Conservation (phyloP, 1,139 yeast species). For the Kazachstania sp. region DNA sequence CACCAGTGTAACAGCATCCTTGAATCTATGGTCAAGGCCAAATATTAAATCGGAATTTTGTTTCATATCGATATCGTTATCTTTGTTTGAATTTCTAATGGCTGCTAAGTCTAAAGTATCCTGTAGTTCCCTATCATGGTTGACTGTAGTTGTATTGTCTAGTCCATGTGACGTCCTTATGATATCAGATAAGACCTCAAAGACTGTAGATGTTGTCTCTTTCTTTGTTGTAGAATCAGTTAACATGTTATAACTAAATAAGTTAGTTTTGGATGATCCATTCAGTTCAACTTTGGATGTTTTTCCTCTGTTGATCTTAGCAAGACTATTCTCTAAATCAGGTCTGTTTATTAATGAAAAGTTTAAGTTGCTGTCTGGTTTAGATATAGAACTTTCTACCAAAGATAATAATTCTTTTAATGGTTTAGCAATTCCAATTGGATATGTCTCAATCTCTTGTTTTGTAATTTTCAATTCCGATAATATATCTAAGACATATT, state of each 20-base stretch:
- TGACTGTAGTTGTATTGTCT: neutral
- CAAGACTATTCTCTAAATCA: constrained; percentile 40
- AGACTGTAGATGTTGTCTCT: neutral
- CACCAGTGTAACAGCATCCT: constrained; percentile 56
- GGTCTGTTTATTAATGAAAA: constrained; percentile 58
- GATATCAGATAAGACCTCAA: neutral
- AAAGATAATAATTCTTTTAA: constrained; percentile 50
- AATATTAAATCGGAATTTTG: constrained; percentile 45
- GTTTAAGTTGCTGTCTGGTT: constrained; percentile 43
- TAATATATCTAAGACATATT: constrained; percentile 52
- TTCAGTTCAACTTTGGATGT: neutral
- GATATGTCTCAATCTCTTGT: constrained; percentile 57
- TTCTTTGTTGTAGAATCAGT: constrained; percentile 2
- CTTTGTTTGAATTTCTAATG: neutral
- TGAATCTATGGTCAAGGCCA: constrained; percentile 69
- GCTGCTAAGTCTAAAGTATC: neutral
- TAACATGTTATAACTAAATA: neutral
- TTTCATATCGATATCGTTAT: constrained; percentile 14
- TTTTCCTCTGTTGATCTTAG: neutral
- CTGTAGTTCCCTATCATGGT: neutral
- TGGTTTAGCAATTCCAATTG: constrained; percentile 63
- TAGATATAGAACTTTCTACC: constrained; percentile 49
- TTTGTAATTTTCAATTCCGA: constrained; percentile 45
- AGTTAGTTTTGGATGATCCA: constrained; percentile 1
- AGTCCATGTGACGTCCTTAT: neutral